Percentiles rank a stretch among this genome's conserved stretches.
These are phyloP conservation scores for Fusarium sp. DNA, from an alignment of 2,329 filamentous ascomycete genomes.

Conservation along the genomic window DNA sequence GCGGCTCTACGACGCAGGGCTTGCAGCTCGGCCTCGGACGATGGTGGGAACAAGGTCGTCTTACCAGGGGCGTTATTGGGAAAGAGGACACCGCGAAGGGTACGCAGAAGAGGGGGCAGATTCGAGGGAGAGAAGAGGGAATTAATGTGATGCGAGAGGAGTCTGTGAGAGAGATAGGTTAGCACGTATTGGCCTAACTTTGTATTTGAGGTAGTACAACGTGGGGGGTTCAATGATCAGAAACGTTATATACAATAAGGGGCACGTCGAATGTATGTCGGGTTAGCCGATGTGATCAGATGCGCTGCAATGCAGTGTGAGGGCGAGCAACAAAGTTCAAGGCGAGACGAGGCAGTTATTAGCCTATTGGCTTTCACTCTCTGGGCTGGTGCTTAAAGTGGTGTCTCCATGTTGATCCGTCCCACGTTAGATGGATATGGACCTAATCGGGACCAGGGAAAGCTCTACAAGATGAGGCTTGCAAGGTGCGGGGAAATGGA, in stretches of 20 bases:
- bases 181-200: slow-evolving; percentile 34
- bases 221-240: slow-evolving; percentile 32
- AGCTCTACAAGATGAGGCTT: slow-evolving; percentile 16
- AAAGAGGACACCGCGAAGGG: slow-evolving; percentile 81
- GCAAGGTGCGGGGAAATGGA: slow-evolving; percentile 39
- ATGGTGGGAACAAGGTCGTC: slow-evolving; percentile 67
- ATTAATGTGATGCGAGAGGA: slow-evolving; percentile 66
- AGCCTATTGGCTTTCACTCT: slow-evolving; percentile 30
- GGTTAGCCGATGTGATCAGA: slow-evolving; percentile 20
- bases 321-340: slow-evolving; percentile 24
- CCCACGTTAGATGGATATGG: slow-evolving; percentile 16
- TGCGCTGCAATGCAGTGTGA: slow-evolving; percentile 13
- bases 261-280: slow-evolving; percentile 14
- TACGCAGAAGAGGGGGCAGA: slow-evolving; percentile 73
- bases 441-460: slow-evolving; percentile 20
- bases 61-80: slow-evolving; percentile 82
- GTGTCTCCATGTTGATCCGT: slow-evolving; percentile 35
- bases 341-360: slow-evolving; percentile 30
- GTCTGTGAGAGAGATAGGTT: slow-evolving; percentile 53
- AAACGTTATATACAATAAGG: slow-evolving; percentile 28
- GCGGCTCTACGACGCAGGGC: slow-evolving; percentile 75
- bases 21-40: slow-evolving; percentile 65
- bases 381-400: slow-evolving; percentile 10
- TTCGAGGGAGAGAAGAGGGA: slow-evolving; percentile 69
- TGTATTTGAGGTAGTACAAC: slow-evolving; percentile 22